Conservation (phyloP, 208 protist species). For the Naegleria gruberi region DNA sequence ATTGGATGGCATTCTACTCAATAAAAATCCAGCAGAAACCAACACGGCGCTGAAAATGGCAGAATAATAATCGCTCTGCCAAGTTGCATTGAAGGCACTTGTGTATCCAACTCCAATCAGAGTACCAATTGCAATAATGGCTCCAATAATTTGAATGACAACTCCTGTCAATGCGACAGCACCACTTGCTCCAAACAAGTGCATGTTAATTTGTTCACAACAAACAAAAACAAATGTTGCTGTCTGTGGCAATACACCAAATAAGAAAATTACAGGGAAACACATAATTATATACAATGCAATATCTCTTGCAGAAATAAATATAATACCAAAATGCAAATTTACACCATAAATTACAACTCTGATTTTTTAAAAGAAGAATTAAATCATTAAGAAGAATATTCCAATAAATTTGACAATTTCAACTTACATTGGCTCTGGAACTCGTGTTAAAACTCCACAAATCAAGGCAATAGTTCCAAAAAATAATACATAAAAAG, state of each 20-base stretch:
- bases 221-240: background rate
- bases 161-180: background rate
- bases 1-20: background rate
- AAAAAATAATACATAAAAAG: constrained; percentile 7
- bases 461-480: background rate
- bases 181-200: constrained; percentile 11
- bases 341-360: background rate
- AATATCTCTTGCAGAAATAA: background rate
- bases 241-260: background rate
- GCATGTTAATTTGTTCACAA: constrained; percentile 1
- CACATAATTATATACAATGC: background rate
- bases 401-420: too few relatives aligned
- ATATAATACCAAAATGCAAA: background rate
- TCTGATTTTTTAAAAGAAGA: background rate
- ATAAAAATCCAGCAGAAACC: background rate
- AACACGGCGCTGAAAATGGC: background rate
- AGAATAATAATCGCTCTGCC: background rate
- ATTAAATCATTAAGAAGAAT: too few relatives aligned
- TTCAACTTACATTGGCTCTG: background rate
- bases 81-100: background rate
- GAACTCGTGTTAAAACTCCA: background rate
- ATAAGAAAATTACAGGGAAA: constrained; percentile 2
- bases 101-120: constrained; percentile 8
- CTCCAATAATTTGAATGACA: background rate
- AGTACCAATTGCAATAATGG: background rate